A percentile compares a stretch with the other conserved stretches of the same genome.
Evolutionary conservation across 306 rosid species (phyloP).

Genomic region (Corylus avellana): DNA sequence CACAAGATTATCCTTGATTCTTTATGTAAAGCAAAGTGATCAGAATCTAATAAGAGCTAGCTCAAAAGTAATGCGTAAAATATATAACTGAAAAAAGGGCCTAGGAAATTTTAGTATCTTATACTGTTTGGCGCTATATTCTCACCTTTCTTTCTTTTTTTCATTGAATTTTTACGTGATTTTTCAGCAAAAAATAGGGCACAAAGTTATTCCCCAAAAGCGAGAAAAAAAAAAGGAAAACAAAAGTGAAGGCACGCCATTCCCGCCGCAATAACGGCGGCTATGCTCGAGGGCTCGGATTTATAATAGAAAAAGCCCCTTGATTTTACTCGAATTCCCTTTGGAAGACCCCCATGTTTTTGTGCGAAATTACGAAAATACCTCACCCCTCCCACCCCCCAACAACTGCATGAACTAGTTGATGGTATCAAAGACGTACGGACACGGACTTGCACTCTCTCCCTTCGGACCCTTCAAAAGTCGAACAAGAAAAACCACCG

Average conservation of each 20-base stretch:
- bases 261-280: constrained; percentile 84
- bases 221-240: neutral
- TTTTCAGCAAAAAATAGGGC: constrained; percentile 14
- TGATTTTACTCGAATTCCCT: constrained; percentile 13
- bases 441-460: constrained; percentile 22
- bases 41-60: constrained; percentile 29
- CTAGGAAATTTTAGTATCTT: constrained; percentile 12
- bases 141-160: constrained; percentile 12
- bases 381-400: constrained; percentile 28
- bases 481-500: neutral
- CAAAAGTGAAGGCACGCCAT: constrained; percentile 43
- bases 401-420: constrained; percentile 23
- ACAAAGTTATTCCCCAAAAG: constrained; percentile 34
- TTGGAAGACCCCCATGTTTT: constrained; percentile 10
- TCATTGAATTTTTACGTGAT: constrained; percentile 27
- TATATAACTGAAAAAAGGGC: constrained; percentile 18
- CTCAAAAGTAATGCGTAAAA: constrained; percentile 16
- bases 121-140: constrained; percentile 4
- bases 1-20: constrained; percentile 1
- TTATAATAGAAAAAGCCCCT: constrained; percentile 17
- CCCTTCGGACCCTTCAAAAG: neutral
- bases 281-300: constrained; percentile 15
- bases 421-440: neutral
- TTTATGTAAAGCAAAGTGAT: constrained; percentile 14
- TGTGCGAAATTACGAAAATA: constrained; percentile 39